Percentiles rank a stretch among this genome's conserved stretches.
These are phyloP conservation scores for Pestalotiopsis sp. DNA, from an alignment of 2,329 filamentous ascomycete genomes.

Conservation along the genomic window DNA sequence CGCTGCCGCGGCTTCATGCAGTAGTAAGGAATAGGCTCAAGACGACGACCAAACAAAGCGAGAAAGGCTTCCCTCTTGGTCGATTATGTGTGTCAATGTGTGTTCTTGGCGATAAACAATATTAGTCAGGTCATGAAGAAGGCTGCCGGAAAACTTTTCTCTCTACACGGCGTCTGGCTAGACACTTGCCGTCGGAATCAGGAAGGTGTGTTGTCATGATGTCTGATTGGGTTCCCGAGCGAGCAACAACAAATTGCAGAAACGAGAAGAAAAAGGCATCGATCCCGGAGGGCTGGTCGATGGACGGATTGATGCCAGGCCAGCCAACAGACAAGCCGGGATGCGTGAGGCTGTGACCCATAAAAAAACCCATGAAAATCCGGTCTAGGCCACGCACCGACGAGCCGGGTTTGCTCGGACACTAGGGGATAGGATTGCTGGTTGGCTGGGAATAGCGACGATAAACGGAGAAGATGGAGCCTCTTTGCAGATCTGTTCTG, in stretches of 20 bases:
- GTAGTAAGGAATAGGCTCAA: not conserved
- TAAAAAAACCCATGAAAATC: not conserved
- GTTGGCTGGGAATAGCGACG: not conserved
- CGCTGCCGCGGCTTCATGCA: not conserved
- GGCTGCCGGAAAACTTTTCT: conserved; percentile 2
- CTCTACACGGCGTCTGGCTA: not conserved
- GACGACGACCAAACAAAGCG: not conserved
- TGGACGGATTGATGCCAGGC: not conserved
- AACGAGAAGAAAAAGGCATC: not conserved
- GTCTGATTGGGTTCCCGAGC: not conserved
- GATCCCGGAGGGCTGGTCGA: not conserved
- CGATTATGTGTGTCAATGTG: not conserved
- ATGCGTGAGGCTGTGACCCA: not conserved
- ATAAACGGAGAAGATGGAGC: not conserved
- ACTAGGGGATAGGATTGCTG: not conserved
- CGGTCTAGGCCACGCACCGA: conserved; percentile 1
- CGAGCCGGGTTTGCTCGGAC: not conserved
- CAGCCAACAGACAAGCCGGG: not conserved
- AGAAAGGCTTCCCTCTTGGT: not conserved
- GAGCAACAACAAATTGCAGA: not conserved
- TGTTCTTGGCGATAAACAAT: not conserved
- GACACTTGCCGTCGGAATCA: not conserved
- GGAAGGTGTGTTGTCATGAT: conserved; percentile 7
- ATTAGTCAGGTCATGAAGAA: not conserved
- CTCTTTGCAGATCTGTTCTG: not conserved